Evolutionary conservation across 2,329 filamentous ascomycete species (phyloP), one percentile per base, ranked within the genome.

Genomic region (Sordariomycetes sp.): DNA sequence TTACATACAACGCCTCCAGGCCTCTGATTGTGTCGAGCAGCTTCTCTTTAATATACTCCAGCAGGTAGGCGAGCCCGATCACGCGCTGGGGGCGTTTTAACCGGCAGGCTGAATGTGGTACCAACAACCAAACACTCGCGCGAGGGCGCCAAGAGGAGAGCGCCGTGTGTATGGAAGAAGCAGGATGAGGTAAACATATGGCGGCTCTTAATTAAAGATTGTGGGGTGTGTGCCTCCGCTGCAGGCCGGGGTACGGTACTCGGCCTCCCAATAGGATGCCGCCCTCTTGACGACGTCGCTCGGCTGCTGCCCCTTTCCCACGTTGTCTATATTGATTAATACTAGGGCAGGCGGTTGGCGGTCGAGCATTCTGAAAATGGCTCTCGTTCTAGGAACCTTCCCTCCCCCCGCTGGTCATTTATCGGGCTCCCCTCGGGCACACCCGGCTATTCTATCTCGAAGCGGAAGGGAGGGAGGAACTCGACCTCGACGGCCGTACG

Each of bases 91-190:
- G 48, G 20, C 43, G 28, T 5, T 57, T 57, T 57, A 57, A 34
- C 55, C 55, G 55, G n/a, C 55, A 57, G 55, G 55, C 55, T 57
- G 55, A 57, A 57, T 57, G 22, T n/a, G n/a, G n/a, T 57, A 53
- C 25, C 34, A 18, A 48, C 43, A 22, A 22, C 43, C 43, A 48
- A 48, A 48, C 43, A 48, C 20, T 48, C 18, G 43, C 18, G 18
- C 20, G 43, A 3, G 43, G 43, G 43, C 43, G 18, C 18, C 43
- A 20, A 48, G 18, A 20, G 43, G 35, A 37, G 35, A 14, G 8
- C 20, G 8, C 14, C n/a, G 20, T 48, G 43, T 20, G 43, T 48
- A 48, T 22, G 43, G 43, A n/a, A 48, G 43, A 48, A 48, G 20
- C 43, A 48, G 43, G 43, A 48, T 48, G 43, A n/a, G 43, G 43